These are phyloP conservation scores for Zarea fungicola DNA, from an alignment of 2,329 filamentous ascomycete genomes.

Conservation along the genomic window DNA sequence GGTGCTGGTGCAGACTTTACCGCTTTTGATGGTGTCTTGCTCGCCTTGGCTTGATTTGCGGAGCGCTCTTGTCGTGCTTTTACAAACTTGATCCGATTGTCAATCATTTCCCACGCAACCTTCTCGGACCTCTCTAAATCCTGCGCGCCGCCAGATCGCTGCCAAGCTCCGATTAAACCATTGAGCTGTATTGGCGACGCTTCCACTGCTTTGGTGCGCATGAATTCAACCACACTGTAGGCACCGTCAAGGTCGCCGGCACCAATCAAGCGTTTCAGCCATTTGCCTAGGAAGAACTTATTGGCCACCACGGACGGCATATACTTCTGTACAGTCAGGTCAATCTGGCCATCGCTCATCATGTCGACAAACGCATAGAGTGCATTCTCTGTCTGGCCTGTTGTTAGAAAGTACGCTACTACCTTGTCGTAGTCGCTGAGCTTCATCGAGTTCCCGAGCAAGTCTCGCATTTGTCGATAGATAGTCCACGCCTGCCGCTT, in stretches of 20 bases:
- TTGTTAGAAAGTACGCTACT: slow-evolving; percentile 63
- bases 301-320: slow-evolving; percentile 54
- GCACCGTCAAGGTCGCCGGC: slow-evolving; percentile 67
- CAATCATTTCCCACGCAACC: slow-evolving; percentile 73
- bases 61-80: slow-evolving; percentile 41
- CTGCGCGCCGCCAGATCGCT: slow-evolving; percentile 54
- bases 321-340: slow-evolving; percentile 38
- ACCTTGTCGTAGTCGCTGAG: slow-evolving; percentile 74
- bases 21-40: not conserved
- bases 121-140: slow-evolving; percentile 58
- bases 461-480: slow-evolving; percentile 60
- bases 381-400: slow-evolving; percentile 60
- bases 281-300: slow-evolving; percentile 80
- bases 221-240: slow-evolving; percentile 66
- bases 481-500: slow-evolving; percentile 58
- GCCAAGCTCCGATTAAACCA: slow-evolving; percentile 72
- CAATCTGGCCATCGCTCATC: slow-evolving; percentile 62
- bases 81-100: slow-evolving; percentile 60
- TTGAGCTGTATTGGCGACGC: slow-evolving; percentile 75
- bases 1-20: slow-evolving; percentile 14
- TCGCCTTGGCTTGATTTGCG: not conserved
- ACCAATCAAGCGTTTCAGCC: slow-evolving; percentile 79
- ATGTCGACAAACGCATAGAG: slow-evolving; percentile 81
- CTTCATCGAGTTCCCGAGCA: slow-evolving; percentile 55
- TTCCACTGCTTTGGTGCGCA: slow-evolving; percentile 63